These are phyloP conservation scores for Metschnikowia lachancei DNA, from an alignment of 805 yeast genomes.

Conservation along the genomic window DNA sequence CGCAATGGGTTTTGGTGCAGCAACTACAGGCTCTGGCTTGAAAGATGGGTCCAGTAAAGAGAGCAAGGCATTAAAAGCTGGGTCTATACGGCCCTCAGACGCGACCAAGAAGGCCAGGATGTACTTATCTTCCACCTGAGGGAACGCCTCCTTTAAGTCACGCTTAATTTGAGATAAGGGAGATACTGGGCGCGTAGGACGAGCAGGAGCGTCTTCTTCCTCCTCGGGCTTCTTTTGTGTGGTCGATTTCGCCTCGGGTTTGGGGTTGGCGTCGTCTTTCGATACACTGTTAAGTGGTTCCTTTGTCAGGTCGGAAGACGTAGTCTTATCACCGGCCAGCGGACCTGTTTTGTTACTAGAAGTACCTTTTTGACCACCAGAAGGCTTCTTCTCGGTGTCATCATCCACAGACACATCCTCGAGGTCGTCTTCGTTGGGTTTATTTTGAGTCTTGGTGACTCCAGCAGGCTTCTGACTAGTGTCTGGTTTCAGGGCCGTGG, in stretches of 20 bases:
- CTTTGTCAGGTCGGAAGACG: neutral
- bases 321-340: neutral
- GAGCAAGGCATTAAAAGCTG: constrained; percentile 84
- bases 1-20: constrained; percentile 2
- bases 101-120: constrained; percentile 83
- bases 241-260: no score
- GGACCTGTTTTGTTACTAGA: neutral
- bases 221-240: neutral
- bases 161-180: constrained; percentile 53
- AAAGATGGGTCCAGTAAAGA: constrained; percentile 71
- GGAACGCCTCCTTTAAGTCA: constrained; percentile 83
- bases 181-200: constrained; percentile 57
- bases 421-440: constrained; percentile 5
- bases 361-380: neutral
- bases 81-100: constrained; percentile 72
- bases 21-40: constrained; percentile 47
- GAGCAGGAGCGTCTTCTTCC: constrained; percentile 31
- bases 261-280: no score
- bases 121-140: constrained; percentile 65
- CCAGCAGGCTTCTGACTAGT: neutral
- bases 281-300: neutral
- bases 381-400: neutral
- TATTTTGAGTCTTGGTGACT: neutral
- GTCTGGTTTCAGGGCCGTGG: neutral
- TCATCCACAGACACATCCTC: constrained; percentile 7